A percentile compares a stretch with the other conserved stretches of the same genome.
phyloP scores from a whole-genome alignment of 306 rosid species.

The Begonia loranthoides region DNA sequence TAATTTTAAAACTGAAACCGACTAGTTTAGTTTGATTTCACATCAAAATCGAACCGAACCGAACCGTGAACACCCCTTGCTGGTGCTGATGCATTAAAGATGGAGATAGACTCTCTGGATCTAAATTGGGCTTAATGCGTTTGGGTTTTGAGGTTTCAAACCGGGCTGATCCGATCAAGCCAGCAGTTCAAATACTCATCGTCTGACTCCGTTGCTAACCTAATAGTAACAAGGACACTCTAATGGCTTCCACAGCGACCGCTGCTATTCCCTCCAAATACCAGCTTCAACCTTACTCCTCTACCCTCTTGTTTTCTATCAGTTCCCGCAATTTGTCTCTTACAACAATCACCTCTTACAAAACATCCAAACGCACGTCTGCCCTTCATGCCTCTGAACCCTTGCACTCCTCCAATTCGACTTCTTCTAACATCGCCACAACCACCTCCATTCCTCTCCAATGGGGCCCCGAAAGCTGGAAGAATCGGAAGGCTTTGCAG shows the following conservation, averaged over 20 bases:
- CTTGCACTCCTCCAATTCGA: conserved; percentile 10
- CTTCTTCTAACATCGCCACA: neutral
- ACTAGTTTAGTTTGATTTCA: too few species aligned
- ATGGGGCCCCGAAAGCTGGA: conserved; percentile 29
- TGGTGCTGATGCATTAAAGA: too few species aligned
- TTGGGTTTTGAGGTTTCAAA: neutral
- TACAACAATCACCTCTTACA: neutral
- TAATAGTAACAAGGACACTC: neutral
- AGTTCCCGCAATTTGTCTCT: neutral
- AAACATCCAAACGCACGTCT: conserved; percentile 8
- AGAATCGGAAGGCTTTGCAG: conserved; percentile 22
- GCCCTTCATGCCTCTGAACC: conserved; percentile 24
- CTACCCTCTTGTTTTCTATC: neutral
- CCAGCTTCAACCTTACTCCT: conserved; percentile 3
- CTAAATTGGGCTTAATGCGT: neutral
- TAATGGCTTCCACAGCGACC: conserved; percentile 12
- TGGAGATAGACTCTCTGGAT: neutral
- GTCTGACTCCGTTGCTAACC: neutral
- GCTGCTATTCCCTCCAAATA: conserved; percentile 5
- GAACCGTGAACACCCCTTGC: too few species aligned
- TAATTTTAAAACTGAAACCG: too few species aligned
- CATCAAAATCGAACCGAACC: too few species aligned
- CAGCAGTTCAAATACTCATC: neutral
- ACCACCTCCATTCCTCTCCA: conserved; percentile 2
- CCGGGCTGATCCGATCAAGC: neutral